These are phyloP conservation scores for Fusarium buxicola DNA, from an alignment of 2,329 filamentous ascomycete genomes.

Conservation along the genomic window DNA sequence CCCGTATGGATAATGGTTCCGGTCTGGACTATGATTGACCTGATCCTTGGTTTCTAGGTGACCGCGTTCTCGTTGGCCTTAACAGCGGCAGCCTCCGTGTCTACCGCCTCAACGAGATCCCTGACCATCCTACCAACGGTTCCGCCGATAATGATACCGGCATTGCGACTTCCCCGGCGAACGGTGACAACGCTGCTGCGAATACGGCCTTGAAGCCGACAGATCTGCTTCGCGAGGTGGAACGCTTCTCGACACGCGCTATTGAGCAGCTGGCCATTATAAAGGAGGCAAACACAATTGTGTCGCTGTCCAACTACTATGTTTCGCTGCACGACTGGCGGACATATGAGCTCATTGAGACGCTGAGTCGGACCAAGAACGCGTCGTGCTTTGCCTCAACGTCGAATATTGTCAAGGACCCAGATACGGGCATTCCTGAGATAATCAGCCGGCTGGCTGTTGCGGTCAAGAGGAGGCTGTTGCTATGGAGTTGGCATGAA, in stretches of 20 bases:
- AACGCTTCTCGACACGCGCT: constrained; percentile 90
- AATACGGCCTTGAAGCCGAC: constrained; percentile 66
- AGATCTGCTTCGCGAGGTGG: constrained; percentile 89
- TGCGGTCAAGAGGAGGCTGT: constrained; percentile 87
- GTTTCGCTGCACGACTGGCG: constrained; percentile 91
- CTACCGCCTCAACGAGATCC: constrained; percentile 85
- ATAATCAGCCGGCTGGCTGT: constrained; percentile 94
- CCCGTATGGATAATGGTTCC: background rate
- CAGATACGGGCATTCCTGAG: constrained; percentile 86
- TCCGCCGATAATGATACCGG: constrained; percentile 46
- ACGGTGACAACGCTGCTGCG: constrained; percentile 47
- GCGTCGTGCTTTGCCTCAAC: constrained; percentile 92
- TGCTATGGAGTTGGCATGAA: constrained; percentile 96
- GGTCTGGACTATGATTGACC: constrained; percentile 13
- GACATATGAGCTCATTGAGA: constrained; percentile 84
- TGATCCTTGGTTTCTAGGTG: constrained; percentile 65
- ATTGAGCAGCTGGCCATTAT: constrained; percentile 96
- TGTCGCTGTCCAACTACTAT: constrained; percentile 90
- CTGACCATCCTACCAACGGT: constrained; percentile 52
- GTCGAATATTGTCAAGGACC: constrained; percentile 93
- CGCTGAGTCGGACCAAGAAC: constrained; percentile 83
- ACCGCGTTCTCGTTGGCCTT: constrained; percentile 90
- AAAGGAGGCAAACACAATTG: constrained; percentile 91
- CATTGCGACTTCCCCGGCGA: constrained; percentile 45
- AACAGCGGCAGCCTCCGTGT: constrained; percentile 90